Percentiles rank a stretch among this genome's conserved stretches.
Evolutionary conservation across 345 rosid species (phyloP).

Genomic region (Kernera saxatilis): DNA sequence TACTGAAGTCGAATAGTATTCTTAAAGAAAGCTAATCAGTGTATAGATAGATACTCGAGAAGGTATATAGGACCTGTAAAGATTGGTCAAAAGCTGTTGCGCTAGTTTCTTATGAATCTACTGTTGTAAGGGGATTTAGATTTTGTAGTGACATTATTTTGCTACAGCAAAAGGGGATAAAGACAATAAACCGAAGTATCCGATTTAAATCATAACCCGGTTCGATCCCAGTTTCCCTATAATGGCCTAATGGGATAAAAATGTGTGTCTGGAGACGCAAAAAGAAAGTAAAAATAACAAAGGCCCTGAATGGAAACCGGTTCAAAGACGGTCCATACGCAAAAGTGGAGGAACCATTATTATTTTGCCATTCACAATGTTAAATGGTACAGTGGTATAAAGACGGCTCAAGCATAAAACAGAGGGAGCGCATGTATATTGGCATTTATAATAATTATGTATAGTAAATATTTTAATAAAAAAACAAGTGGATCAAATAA

Average conservation of each 20-base stretch:
- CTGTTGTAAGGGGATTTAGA: not conserved
- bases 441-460: too few relatives aligned
- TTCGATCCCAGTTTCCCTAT: not conserved
- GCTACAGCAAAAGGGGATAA: not conserved
- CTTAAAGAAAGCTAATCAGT: not conserved
- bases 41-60: conserved; percentile 51
- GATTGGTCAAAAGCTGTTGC: conserved; percentile 45
- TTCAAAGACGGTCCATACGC: too few relatives aligned
- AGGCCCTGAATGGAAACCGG: too few relatives aligned
- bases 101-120: not conserved
- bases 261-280: too few relatives aligned
- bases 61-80: conserved; percentile 64
- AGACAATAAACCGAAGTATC: not conserved
- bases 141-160: not conserved
- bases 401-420: too few relatives aligned
- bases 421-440: too few relatives aligned
- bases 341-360: too few relatives aligned
- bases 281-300: not conserved
- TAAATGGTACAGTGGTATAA: too few relatives aligned
- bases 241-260: not conserved
- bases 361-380: too few relatives aligned
- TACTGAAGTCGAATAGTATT: not conserved
- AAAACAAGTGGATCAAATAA: too few relatives aligned
- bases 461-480: too few relatives aligned
- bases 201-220: not conserved